Evolutionary conservation across 2,329 filamentous ascomycete genomes (phyloP), one percentile per base, ranked within the genome.

Genomic region (Bimuria novae-zelandiae): DNA sequence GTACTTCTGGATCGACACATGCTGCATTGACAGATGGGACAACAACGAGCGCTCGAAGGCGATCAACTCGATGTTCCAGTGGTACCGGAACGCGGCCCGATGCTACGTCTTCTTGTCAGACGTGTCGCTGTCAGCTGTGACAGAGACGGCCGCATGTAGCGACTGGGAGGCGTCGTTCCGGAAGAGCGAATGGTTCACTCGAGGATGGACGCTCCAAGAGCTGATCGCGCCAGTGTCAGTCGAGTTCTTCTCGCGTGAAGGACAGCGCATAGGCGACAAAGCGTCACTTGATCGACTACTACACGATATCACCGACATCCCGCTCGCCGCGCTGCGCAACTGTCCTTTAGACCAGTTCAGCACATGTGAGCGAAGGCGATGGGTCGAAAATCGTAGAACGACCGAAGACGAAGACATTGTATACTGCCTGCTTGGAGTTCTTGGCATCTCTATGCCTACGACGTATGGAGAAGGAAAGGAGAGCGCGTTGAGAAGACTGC

Each of bases 1-100:
- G 47, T 65, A 62, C 52, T 60, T 62, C 56, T 64, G 49, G 55
- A 55, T 62, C 36, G 52, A 64, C 43, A 62, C 60, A 45, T 64
- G 55, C 53, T 64, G 61, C 46, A 65, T 65, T 33, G 45, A 65
- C 23, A 63, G 32, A 47, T 59, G 42, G 56, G 49, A 57, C 44
- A n/a, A 43, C 35, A 3, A 7, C 23, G 53, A 63, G 53, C 60
- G 48, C n/a, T 57, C 45, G 12, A 53, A 51, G 10, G 22, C 39
- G 11, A 41, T 41, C 39, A 41, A 41, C 23, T 41, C 39, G 12
- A 41, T 41, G 39, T 57, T 58, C 36, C 23, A 21, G 21, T 62
- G 51, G 58, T 62, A 62, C 23, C 37, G 49, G 32, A 51, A 60
- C 43, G 60, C 58, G 12, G 10, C 19, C 12, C 40, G 36, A 52